Evolutionary conservation across 225 moss, liverwort and hornwort genomes (phyloP), one percentile per base, ranked within the genome.

Genomic region (Climacium dendroides): DNA sequence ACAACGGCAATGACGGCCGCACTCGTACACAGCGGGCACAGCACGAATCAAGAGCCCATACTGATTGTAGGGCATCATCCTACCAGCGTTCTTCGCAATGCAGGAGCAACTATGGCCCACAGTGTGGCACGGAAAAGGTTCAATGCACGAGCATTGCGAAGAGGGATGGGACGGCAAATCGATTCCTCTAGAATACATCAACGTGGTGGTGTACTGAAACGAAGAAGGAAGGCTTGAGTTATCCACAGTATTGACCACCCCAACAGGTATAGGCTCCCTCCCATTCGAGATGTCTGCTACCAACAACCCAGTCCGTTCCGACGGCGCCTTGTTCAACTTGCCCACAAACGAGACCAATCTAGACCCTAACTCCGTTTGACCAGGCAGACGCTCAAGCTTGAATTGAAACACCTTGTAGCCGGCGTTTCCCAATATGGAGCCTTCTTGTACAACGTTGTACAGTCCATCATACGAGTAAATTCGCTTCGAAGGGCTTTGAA

Each of bases 401-500:
- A 93, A 97, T 77, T 96, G 95, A 69, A 92, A 96, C 6, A 99
- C 96, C 80, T 75, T 87, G 83, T 83, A 92, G 20, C 96, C 97
- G 7, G 93, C 86, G 7, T 81, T 82, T 26, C 99, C 99, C 17
- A 37, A 59, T 13, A 87, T 94, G 50, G 75, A 54, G 15, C 80
- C 85, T 58, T 70, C 83, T 4, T 84, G 62, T 4, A 90, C 91
- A 4, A 99, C 92, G 7, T 92, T 89, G 80, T 99, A 99, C 58
- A 99, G 60, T 11, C 99, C 99, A 69, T 96, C 99, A 71, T 99
- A 99, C 3, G 95, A 95, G 83, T 99, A 99, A 11, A 97, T 89
- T 50, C 91, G 93, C 57, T 92, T 92, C 5, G 97, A 95, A 50
- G 95, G 97, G 67, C 89, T 89, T 74, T 92, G 92, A 85, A 93